Evolutionary conservation across 495 filamentous ascomycete genomes (phyloP).

Genomic region (Immersiella caudata): DNA sequence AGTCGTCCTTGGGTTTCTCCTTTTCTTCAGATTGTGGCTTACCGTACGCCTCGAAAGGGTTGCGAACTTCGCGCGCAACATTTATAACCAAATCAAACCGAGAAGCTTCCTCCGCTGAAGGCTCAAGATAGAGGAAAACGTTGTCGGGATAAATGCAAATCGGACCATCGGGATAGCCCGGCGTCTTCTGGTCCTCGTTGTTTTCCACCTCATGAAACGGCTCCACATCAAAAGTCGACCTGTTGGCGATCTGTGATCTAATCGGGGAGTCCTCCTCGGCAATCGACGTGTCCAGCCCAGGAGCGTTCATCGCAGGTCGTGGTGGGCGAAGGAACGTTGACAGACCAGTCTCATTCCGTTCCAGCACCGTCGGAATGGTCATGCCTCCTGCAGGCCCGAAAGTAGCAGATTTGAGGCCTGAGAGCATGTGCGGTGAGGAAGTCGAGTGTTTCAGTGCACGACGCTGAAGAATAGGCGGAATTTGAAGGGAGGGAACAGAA

Average conservation of each 20-base stretch:
- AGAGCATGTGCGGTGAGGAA: constrained; percentile 58
- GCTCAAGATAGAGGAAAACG: constrained; percentile 91
- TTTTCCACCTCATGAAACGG: constrained; percentile 55
- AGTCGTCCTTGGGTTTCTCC: constrained; percentile 41
- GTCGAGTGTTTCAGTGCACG: constrained; percentile 59
- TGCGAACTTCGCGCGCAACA: constrained; percentile 90
- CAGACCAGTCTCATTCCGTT: constrained; percentile 52
- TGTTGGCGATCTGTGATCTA: constrained; percentile 58
- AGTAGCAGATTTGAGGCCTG: constrained; percentile 52
- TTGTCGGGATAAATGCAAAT: constrained; percentile 90
- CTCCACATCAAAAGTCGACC: constrained; percentile 54
- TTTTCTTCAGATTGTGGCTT: constrained; percentile 30
- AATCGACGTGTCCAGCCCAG: constrained; percentile 47
- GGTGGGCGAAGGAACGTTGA: constrained; percentile 53
- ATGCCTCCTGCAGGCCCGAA: constrained; percentile 58
- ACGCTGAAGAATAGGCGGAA: constrained; percentile 54
- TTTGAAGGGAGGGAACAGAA: constrained; percentile 27
- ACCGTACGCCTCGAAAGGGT: constrained; percentile 66
- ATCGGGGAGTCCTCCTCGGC: constrained; percentile 81
- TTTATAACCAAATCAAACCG: constrained; percentile 93
- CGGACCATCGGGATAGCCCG: constrained; percentile 90
- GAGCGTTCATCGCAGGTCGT: constrained; percentile 31
- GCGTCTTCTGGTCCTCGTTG: constrained; percentile 77
- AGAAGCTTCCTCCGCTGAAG: constrained; percentile 79
- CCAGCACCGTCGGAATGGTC: constrained; percentile 54